Conservation (phyloP, 805 yeast genomes). For the Huiozyma sinensis region DNA sequence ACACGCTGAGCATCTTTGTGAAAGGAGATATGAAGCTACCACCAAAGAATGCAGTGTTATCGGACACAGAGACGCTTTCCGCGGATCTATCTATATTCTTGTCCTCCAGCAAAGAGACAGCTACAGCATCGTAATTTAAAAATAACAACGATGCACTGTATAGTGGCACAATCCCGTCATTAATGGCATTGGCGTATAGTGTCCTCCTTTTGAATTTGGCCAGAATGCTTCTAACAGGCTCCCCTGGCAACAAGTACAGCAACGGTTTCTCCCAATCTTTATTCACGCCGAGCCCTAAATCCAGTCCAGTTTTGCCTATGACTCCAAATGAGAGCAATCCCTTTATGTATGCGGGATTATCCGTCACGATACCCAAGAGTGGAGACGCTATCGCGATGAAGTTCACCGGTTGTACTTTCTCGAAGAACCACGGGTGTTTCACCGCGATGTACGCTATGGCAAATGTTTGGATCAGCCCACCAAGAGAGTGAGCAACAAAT, state of each 20-base stretch:
- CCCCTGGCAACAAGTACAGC: slow-evolving; percentile 51
- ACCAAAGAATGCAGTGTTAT: slow-evolving; percentile 14
- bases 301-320: slow-evolving; percentile 75
- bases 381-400: slow-evolving; percentile 71
- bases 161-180: slow-evolving; percentile 77
- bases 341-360: slow-evolving; percentile 66
- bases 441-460: slow-evolving; percentile 61
- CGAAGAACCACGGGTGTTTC: slow-evolving; percentile 61
- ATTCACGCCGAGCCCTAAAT: slow-evolving; percentile 46
- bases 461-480: slow-evolving; percentile 70
- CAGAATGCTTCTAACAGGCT: slow-evolving; percentile 45
- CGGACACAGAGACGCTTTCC: slow-evolving; percentile 4
- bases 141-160: slow-evolving; percentile 61
- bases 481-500: slow-evolving; percentile 69
- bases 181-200: slow-evolving; percentile 60
- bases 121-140: slow-evolving; percentile 49
- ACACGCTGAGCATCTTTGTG: slow-evolving; percentile 35
- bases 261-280: slow-evolving; percentile 41
- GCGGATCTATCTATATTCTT: neutral
- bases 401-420: slow-evolving; percentile 48
- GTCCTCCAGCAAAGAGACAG: slow-evolving; percentile 16
- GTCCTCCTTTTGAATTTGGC: slow-evolving; percentile 53
- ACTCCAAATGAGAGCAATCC: slow-evolving; percentile 61
- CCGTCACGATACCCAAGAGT: slow-evolving; percentile 62
- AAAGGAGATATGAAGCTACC: slow-evolving; percentile 32